Percentiles rank a stretch among this genome's conserved stretches.
Evolutionary conservation across 192 early-diverging fungal genomes (phyloP).

Genomic region (Lobulomyces angularis): DNA sequence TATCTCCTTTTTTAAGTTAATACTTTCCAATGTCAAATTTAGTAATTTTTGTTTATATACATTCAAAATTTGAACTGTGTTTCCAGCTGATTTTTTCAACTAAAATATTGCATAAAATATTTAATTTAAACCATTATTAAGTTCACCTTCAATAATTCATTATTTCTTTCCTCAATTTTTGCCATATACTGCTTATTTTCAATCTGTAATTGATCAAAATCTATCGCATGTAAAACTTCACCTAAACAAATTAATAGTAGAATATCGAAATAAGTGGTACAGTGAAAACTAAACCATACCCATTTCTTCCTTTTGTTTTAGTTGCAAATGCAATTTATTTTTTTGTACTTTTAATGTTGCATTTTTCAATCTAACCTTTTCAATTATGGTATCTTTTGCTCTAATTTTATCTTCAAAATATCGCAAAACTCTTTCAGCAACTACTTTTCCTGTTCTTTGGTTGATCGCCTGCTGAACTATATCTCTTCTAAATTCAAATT

Average conservation of each 20-base stretch:
- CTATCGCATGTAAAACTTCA: slow-evolving; percentile 53
- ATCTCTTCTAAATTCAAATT: slow-evolving; percentile 47
- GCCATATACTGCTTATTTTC: slow-evolving; percentile 52
- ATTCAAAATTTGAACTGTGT: slow-evolving; percentile 45
- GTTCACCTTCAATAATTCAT: slow-evolving; percentile 48
- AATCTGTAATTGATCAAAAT: slow-evolving; percentile 55
- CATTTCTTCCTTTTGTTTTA: slow-evolving; percentile 60
- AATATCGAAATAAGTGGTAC: too few species aligned
- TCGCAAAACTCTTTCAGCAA: slow-evolving; percentile 38
- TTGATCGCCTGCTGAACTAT: slow-evolving; percentile 36
- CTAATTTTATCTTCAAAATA: slow-evolving; percentile 49
- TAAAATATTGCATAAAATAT: too few species aligned
- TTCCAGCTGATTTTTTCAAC: slow-evolving; percentile 51
- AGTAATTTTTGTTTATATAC: slow-evolving; percentile 44
- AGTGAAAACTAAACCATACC: too few species aligned
- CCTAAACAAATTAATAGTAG: too few species aligned
- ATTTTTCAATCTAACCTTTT: slow-evolving; percentile 50
- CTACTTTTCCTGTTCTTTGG: slow-evolving; percentile 36
- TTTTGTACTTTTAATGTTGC: slow-evolving; percentile 45
- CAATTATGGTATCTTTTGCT: slow-evolving; percentile 45
- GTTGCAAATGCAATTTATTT: slow-evolving; percentile 47
- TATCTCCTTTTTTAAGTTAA: slow-evolving; percentile 29
- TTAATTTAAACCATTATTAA: too few species aligned
- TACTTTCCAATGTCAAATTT: slow-evolving; percentile 24
- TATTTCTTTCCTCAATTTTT: slow-evolving; percentile 50